Percentiles rank a stretch among this genome's conserved stretches.
Conservation (phyloP, 768 basidiomycete genomes). For the Steccherinum ochraceum region DNA sequence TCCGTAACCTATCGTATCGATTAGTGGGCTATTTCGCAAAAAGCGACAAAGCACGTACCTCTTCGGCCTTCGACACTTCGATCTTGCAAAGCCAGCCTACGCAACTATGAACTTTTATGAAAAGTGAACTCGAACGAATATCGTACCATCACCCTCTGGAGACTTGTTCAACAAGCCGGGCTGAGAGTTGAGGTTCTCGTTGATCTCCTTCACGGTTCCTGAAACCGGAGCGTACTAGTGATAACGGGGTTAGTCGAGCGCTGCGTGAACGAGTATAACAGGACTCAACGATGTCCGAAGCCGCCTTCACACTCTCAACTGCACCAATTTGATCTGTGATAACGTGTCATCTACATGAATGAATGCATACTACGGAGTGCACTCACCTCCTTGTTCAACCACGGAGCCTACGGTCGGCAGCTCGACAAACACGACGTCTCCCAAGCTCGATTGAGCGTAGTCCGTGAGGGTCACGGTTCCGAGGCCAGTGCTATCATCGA, state of each 20-base stretch:
- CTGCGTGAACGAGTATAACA: slow-evolving; percentile 1
- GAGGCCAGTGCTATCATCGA: slow-evolving; percentile 69
- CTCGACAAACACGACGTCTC: slow-evolving; percentile 97
- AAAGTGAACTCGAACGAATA: neutral
- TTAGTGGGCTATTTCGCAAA: too few species aligned
- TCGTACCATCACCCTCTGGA: slow-evolving; percentile 73
- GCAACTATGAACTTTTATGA: neutral
- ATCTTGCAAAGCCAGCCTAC: slow-evolving; percentile 97
- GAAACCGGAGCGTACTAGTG: slow-evolving; percentile 87
- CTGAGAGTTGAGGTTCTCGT: slow-evolving; percentile 55
- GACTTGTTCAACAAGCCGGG: slow-evolving; percentile 87
- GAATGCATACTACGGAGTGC: neutral
- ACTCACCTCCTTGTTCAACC: slow-evolving; percentile 71
- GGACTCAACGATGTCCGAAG: slow-evolving; percentile 80
- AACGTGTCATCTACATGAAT: neutral
- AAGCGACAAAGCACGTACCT: too few species aligned
- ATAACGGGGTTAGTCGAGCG: neutral
- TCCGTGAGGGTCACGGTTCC: slow-evolving; percentile 86
- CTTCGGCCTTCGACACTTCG: slow-evolving; percentile 64
- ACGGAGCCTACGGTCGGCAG: slow-evolving; percentile 60
- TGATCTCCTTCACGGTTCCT: slow-evolving; percentile 76
- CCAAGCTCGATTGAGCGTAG: slow-evolving; percentile 86
- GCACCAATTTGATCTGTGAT: slow-evolving; percentile 77
- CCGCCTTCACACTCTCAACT: slow-evolving; percentile 95
- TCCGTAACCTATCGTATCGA: slow-evolving; percentile 69